Evolutionary conservation across 345 rosid species (phyloP).

Genomic region (Ceriops decandra): DNA sequence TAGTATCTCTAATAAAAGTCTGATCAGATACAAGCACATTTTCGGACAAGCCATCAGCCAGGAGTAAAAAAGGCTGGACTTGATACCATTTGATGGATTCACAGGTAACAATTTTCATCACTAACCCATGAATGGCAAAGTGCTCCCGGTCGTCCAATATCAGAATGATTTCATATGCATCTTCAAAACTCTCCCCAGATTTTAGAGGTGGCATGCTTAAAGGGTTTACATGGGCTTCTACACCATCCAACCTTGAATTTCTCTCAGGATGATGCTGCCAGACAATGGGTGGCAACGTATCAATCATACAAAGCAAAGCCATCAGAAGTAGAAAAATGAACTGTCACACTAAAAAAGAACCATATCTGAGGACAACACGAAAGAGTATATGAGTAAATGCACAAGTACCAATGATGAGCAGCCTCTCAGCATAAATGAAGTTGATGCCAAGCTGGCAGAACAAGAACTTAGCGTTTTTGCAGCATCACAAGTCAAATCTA

Average conservation of each 20-base stretch:
- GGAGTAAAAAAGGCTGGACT: no score
- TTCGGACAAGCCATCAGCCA: no score
- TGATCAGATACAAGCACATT: no score
- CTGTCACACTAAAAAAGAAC: neutral
- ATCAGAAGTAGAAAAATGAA: neutral
- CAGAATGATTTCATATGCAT: slow-evolving; percentile 64
- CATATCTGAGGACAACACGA: neutral
- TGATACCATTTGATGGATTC: no score
- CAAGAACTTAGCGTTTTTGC: slow-evolving; percentile 22
- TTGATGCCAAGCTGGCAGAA: slow-evolving; percentile 29
- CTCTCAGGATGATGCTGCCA: slow-evolving; percentile 25
- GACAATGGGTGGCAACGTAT: slow-evolving; percentile 6
- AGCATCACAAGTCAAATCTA: slow-evolving; percentile 29
- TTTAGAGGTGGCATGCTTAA: slow-evolving; percentile 63
- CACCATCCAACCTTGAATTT: slow-evolving; percentile 33
- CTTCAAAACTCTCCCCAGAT: slow-evolving; percentile 74
- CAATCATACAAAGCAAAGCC: neutral
- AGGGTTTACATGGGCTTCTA: slow-evolving; percentile 28
- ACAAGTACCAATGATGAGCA: slow-evolving; percentile 72
- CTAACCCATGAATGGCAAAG: slow-evolving; percentile 65
- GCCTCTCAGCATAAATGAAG: slow-evolving; percentile 42
- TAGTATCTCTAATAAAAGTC: neutral
- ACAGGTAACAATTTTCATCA: slow-evolving; percentile 12
- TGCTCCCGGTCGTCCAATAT: slow-evolving; percentile 85
- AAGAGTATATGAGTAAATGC: slow-evolving; percentile 11